phyloP scores from a whole-genome alignment of 2,329 filamentous ascomycete species.

The Exophiala sp. region DNA sequence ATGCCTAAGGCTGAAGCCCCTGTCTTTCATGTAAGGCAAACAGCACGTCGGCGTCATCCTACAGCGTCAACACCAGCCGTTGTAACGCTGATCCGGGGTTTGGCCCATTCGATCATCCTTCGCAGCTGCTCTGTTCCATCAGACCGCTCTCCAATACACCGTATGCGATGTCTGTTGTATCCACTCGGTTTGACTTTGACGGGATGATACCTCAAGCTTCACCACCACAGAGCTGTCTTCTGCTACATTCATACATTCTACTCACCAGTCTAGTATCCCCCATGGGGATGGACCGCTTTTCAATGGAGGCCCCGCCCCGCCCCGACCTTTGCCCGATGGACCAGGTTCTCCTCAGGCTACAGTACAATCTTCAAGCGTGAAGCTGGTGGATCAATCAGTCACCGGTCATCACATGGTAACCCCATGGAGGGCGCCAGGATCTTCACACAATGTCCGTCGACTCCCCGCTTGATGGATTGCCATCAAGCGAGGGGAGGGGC shows the following conservation, averaged over 20 bases:
- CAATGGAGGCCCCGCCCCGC: too few relatives aligned
- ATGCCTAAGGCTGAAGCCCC: not conserved
- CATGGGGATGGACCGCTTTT: too few relatives aligned
- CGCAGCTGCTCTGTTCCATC: not conserved
- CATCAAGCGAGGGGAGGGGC: too few relatives aligned
- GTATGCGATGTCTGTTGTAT: too few relatives aligned
- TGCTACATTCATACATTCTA: too few relatives aligned
- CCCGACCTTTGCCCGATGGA: too few relatives aligned
- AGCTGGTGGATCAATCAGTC: too few relatives aligned
- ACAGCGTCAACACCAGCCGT: conserved; percentile 6
- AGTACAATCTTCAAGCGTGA: too few relatives aligned
- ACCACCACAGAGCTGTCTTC: too few relatives aligned
- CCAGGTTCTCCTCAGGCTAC: too few relatives aligned
- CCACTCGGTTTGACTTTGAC: not conserved
- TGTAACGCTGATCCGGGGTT: conserved; percentile 12
- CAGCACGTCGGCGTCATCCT: conserved; percentile 7
- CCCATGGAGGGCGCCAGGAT: not conserved
- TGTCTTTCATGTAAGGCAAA: not conserved
- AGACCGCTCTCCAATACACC: not conserved
- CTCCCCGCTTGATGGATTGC: not conserved
- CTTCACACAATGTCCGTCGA: not conserved
- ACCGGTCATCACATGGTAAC: not conserved
- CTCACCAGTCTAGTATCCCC: too few relatives aligned
- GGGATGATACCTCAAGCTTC: not conserved
- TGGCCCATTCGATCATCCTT: conserved; percentile 1